These are phyloP conservation scores for Coemansia sp. DNA, from an alignment of 192 early-diverging fungal genomes.

Conservation along the genomic window DNA sequence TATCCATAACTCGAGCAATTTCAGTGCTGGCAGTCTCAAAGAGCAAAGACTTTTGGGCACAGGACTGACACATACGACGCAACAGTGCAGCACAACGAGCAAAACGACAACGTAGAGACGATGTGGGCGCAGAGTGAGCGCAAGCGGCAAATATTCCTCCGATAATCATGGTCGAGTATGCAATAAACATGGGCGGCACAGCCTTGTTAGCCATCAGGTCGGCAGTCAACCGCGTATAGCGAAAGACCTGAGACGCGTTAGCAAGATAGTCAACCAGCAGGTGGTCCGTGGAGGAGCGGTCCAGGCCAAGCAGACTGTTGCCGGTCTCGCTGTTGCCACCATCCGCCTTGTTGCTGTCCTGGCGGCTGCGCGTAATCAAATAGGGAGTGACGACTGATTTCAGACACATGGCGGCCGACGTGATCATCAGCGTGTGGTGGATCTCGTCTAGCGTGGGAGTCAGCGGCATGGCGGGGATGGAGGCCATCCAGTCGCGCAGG, in stretches of 20 bases:
- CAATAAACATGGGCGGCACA: slow-evolving; percentile 38
- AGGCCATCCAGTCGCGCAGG: slow-evolving; percentile 27
- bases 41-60: slow-evolving; percentile 13
- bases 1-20: slow-evolving; percentile 25
- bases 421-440: slow-evolving; percentile 27
- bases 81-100: background rate
- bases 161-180: slow-evolving; percentile 30
- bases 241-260: slow-evolving; percentile 12
- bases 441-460: slow-evolving; percentile 15
- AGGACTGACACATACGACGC: slow-evolving; percentile 1
- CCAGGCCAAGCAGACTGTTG: background rate
- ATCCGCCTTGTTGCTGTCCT: background rate
- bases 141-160: slow-evolving; percentile 41
- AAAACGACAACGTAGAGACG: slow-evolving; percentile 5
- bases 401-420: slow-evolving; percentile 27
- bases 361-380: slow-evolving; percentile 18
- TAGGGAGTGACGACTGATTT: slow-evolving; percentile 37
- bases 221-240: slow-evolving; percentile 1
- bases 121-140: slow-evolving; percentile 27
- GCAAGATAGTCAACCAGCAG: slow-evolving; percentile 29
- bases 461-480: slow-evolving; percentile 22
- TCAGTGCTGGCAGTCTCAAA: slow-evolving; percentile 19
- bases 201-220: slow-evolving; percentile 10
- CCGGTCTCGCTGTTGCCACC: background rate
- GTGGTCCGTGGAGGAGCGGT: background rate